Base-by-base conservation (phyloP, 129 eudicot species). In the Tagetes patula region DNA sequence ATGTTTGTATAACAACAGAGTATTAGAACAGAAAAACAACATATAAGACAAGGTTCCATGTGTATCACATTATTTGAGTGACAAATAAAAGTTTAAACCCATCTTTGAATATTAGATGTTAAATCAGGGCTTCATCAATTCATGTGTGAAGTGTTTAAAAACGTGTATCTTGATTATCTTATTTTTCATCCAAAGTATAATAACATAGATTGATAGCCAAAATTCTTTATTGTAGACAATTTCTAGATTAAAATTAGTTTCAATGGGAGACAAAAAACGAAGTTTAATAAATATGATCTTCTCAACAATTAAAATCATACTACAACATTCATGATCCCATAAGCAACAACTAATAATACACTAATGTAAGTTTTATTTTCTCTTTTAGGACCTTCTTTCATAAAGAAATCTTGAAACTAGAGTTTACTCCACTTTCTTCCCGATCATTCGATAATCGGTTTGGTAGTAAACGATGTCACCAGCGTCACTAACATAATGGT, bases 381-480 rank as follows among this genome's bases (percentile, higher is more conserved):
- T 54, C 67, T 54, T 79, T 71, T 0, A 40, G 36, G 68, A 65
- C 1, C 1, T 71, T 64, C 65, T 78, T 38, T 62, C 46, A 14
- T 6, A 77, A 76, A 6, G 75, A 50, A 60, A 77, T 49, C 39
- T 69, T 38, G 64, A 41, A 52, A 60, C 71, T 30, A 13, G 14
- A 65, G 65, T 66, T 34, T 37, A 72, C 50, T 72, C 78, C 7
- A 79, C 46, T 54, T 72, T 65, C 77, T 72, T 72, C 61, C 82
- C 78, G 12, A 68, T 36, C 81, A 69, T 68, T 46, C 34, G 78
- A 20, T 79, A 79, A 72, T 90, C 96, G 0, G 94, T 85, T 63
- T 90, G 91, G 64, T 90, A 90, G 59, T 56, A 90, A 67, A 90
- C 89, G n/a, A 90, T 39, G 10, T 87, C 89, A 3, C 95, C 96